These are phyloP conservation scores for Sclerotinia trifoliorum DNA, from an alignment of 2,329 filamentous ascomycete genomes.

Conservation along the genomic window DNA sequence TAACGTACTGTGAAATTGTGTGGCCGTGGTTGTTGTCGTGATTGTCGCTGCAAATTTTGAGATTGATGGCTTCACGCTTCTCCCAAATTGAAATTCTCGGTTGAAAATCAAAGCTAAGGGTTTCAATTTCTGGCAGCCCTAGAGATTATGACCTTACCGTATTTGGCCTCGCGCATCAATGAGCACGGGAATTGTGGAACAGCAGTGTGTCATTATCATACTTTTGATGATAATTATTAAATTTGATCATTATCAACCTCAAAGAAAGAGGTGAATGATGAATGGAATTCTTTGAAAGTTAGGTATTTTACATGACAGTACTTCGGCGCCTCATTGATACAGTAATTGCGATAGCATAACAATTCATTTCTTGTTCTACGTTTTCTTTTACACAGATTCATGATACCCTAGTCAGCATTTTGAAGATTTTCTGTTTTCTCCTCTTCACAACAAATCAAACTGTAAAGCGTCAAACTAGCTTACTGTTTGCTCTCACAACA, in stretches of 20 bases:
- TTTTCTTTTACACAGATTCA: background rate
- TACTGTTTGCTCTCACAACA: background rate
- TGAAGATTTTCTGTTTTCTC: background rate
- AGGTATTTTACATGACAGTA: slow-evolving; percentile 1
- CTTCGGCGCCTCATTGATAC: background rate
- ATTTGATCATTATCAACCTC: background rate
- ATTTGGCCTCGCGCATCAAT: slow-evolving; percentile 3
- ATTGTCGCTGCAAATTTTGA: slow-evolving; percentile 33
- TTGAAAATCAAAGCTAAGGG: slow-evolving; percentile 24
- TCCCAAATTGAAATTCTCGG: slow-evolving; percentile 23
- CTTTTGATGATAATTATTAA: background rate
- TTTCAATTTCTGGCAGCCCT: slow-evolving; percentile 22
- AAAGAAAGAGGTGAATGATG: background rate
- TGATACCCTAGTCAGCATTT: slow-evolving; percentile 13
- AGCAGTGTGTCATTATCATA: slow-evolving; percentile 6
- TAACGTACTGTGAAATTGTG: slow-evolving; percentile 49
- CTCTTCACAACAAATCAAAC: background rate
- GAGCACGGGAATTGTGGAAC: slow-evolving; percentile 9
- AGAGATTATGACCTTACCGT: slow-evolving; percentile 16
- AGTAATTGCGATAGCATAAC: background rate
- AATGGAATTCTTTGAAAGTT: background rate
- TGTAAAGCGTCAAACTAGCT: background rate
- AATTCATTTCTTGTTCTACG: background rate
- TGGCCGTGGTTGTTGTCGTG: slow-evolving; percentile 49
- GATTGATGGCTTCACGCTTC: slow-evolving; percentile 20